Base-by-base conservation (phyloP, 257 asterid genomes). In the Hygrophila difformis region DNA sequence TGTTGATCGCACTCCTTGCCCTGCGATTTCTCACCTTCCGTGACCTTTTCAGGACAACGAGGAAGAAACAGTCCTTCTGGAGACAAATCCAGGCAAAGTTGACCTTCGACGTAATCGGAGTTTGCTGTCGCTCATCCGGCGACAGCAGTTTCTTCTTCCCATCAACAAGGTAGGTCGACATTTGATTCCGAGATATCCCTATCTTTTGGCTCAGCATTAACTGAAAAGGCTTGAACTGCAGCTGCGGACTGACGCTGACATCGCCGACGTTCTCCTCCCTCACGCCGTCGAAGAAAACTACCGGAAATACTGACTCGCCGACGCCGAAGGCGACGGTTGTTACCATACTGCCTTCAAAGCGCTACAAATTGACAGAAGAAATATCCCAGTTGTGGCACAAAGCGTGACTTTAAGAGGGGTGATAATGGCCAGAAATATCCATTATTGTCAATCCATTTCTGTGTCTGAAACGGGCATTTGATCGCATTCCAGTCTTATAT, bases 171-270 rank as follows among this genome's bases (percentile, higher is more conserved):
- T 89, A 89, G 36, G 79, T 81, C 1, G 94, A 79, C 61, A 89
- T 81, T 55, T 84, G 93, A 39, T 84, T 89, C 6, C 94, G 96
- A 14, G 94, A 84, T 15, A 89, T 77, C 44, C 97, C 97, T 47
- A 89, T 89, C 62, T 65, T 78, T 56, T 72, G 79, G 68, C 91
- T 78, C 3, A 89, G 42, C 78, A 79, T 81, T 20, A 51, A 61
- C 49, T 89, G 93, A 46, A 89, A 85, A 6, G 81, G 71, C 67
- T 88, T 89, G 83, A 72, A 89, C 63, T 69, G 83, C 42, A 81
- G 61, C 38, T 63, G 43, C 10, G 94, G 78, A 18, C 72, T 49
- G 33, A 87, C 55, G 6, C 37, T 63, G 2, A 87, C 68, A 12
- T 53, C 67, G 0, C 94, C 95, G 43, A 89, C 74, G 49, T 71